These are phyloP conservation scores for Neckera pumila DNA, from an alignment of 225 moss, liverwort and hornwort genomes.

Conservation along the genomic window DNA sequence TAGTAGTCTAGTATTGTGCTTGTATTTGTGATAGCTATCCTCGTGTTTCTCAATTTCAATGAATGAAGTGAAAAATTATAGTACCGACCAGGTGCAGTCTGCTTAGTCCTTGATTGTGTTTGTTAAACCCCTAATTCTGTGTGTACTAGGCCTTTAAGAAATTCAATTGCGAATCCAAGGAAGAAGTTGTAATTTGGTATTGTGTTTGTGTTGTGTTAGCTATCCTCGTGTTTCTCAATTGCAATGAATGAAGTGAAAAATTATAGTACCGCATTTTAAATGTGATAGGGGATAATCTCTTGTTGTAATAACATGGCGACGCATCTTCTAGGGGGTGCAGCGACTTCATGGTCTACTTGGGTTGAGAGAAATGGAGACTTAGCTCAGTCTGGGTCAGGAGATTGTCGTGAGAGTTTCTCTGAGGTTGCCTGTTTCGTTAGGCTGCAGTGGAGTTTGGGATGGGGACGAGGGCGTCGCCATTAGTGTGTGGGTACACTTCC, in stretches of 20 bases:
- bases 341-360: background rate
- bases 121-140: background rate
- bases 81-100: conserved; percentile 20
- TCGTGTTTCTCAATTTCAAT: background rate
- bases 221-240: background rate
- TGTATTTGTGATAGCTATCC: background rate
- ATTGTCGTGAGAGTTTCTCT: conserved; percentile 1
- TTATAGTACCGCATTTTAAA: background rate
- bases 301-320: background rate
- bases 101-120: background rate
- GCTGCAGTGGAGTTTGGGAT: conserved; percentile 94
- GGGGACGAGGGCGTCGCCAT: conserved; percentile 87
- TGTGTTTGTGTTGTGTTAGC: background rate
- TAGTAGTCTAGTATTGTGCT: background rate
- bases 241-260: background rate
- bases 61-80: background rate
- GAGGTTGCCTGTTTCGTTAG: conserved; percentile 37
- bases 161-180: background rate
- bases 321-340: background rate
- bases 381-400: background rate
- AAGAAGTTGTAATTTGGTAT: background rate
- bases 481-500: conserved; percentile 87
- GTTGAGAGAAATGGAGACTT: background rate
- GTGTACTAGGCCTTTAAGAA: background rate
- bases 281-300: background rate